These are phyloP conservation scores for Ensete ventricosum DNA, from an alignment of 176 grass and related monocot genomes.

Conservation along the genomic window DNA sequence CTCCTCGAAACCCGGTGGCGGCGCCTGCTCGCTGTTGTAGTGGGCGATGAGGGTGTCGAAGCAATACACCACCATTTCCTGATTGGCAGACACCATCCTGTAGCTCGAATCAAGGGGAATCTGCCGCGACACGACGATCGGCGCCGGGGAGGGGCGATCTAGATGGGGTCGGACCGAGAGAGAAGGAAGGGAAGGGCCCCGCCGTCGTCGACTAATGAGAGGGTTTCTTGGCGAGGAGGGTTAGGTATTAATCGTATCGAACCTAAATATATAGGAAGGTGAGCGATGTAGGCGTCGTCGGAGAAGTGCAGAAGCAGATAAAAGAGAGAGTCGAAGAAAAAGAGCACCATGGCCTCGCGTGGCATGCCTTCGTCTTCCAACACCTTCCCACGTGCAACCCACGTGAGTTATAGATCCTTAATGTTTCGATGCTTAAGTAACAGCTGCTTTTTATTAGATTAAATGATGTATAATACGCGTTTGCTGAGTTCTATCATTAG, in stretches of 20 bases:
- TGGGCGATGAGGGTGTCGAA: slow-evolving; percentile 91
- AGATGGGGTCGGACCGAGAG: neutral
- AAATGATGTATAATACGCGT: too few species aligned
- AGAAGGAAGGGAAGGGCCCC: neutral
- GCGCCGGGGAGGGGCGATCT: neutral
- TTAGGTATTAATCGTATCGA: neutral
- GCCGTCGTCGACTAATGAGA: neutral
- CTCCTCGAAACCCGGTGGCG: slow-evolving; percentile 74
- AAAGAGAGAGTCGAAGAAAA: neutral
- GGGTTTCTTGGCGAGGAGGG: neutral
- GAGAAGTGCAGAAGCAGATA: neutral
- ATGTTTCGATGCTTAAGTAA: too few species aligned
- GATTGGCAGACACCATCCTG: slow-evolving; percentile 78
- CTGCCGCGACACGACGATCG: neutral
- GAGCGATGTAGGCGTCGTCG: too few species aligned
- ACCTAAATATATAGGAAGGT: too few species aligned
- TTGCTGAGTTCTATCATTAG: too few species aligned
- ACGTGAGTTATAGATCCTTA: neutral
- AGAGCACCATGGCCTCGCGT: too few species aligned
- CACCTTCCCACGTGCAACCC: neutral
- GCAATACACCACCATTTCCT: slow-evolving; percentile 92
- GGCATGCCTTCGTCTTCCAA: neutral
- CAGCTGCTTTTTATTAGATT: too few species aligned
- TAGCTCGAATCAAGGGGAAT: neutral
- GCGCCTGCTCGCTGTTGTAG: slow-evolving; percentile 65